Conservation (phyloP, 2,329 filamentous ascomycete genomes). For the Apiospora pterosperma region DNA sequence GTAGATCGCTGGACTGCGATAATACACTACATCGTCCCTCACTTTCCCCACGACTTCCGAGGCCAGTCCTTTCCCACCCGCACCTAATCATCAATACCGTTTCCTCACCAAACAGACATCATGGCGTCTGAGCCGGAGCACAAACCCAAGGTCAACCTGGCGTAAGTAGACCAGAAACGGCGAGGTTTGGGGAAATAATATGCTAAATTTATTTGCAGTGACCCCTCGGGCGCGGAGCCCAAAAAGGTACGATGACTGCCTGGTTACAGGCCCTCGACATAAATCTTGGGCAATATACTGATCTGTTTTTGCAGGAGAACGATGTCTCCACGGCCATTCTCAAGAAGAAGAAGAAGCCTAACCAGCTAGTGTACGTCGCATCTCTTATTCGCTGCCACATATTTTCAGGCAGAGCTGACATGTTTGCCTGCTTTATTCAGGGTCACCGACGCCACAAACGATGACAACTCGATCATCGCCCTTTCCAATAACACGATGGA, state of each 20-base stretch:
- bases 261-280: conserved; percentile 10
- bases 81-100: background rate
- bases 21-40: background rate
- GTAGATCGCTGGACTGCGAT: background rate
- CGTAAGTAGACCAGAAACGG: conserved; percentile 50
- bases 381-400: conserved; percentile 11
- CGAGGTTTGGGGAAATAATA: background rate
- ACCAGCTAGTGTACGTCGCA: conserved; percentile 82
- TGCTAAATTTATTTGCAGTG: conserved; percentile 49
- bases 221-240: conserved; percentile 83
- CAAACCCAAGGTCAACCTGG: conserved; percentile 81
- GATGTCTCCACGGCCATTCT: conserved; percentile 94
- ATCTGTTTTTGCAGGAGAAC: conserved; percentile 59
- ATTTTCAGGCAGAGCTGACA: conserved; percentile 13
- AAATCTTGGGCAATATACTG: conserved; percentile 22
- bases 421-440: conserved; percentile 40
- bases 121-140: conserved; percentile 72
- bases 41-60: background rate
- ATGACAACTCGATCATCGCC: conserved; percentile 99
- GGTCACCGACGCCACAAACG: conserved; percentile 96
- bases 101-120: background rate
- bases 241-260: conserved; percentile 64
- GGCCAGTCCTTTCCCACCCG: background rate
- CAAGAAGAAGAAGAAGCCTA: conserved; percentile 99
- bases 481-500: conserved; percentile 99